Base-by-base conservation (phyloP, 257 asterid species). In the Apocynum venetum region DNA sequence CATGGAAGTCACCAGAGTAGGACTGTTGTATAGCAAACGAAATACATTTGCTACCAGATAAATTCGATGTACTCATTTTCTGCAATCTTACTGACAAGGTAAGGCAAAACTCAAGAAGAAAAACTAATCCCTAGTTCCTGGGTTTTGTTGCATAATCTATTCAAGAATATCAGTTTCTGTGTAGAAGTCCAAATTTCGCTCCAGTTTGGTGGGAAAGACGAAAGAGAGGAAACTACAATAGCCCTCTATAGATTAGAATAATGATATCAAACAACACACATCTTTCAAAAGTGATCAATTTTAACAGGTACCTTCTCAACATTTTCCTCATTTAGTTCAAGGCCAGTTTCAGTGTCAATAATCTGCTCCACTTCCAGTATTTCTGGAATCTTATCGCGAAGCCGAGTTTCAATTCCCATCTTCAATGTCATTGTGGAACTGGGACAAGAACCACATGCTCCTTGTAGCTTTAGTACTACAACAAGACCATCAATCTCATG, bases 401-500 rank as follows among this genome's bases (percentile, higher is more conserved):
- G 89, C 9, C 92, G 92, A 48, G 95, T 89, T 82, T 93, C 98
- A 51, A 93, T 93, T 66, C 98, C 98, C 93, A 88, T 90, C 80
- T 85, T 89, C 38, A 93, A 83, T 2, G 98, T 93, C 97, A 90
- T 89, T 11, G 97, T 82, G 20, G 98, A 93, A 79, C 98, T 93
- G 13, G 98, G 98, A 80, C 98, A 91, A 2, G 98, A 93, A n/a
- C 98, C 98, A 57, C 98, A 93, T 48, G 98, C 98, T 41, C 98
- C 98, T 80, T 93, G 97, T 77, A 93, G 95, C 86, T 91, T 93
- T 44, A 93, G 89, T 55, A 88, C 84, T 0, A 93, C 98, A 76
- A 91, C 95, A 64, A 91, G 96, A 51, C 98, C 98, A 85, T 93
- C 98, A 52, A 93, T 93, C 88, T 93, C 98, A 76, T 93, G 97